phyloP scores from a whole-genome alignment of 2,329 filamentous ascomycete genomes.

The Aschersonia sp. region DNA sequence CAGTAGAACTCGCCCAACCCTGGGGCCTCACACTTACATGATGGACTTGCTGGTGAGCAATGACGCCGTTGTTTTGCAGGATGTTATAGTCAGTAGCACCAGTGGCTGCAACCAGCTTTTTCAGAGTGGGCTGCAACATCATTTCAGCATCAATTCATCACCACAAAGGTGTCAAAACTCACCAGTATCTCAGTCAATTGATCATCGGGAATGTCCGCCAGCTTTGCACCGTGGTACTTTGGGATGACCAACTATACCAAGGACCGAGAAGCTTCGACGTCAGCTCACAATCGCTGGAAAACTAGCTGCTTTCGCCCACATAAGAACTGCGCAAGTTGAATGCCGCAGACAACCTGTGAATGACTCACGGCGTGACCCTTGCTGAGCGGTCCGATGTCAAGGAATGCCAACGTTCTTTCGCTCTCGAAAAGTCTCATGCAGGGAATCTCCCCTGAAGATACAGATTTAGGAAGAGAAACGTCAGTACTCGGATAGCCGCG shows the following conservation, averaged over 20 bases:
- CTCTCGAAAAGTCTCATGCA: slow-evolving; percentile 94
- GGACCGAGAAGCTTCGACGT: background rate
- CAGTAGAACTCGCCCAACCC: background rate
- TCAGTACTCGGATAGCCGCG: too few species aligned
- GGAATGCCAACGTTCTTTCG: slow-evolving; percentile 85
- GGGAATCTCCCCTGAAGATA: slow-evolving; percentile 68
- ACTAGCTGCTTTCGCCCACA: too few species aligned
- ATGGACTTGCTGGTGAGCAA: slow-evolving; percentile 85
- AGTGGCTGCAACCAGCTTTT: slow-evolving; percentile 68
- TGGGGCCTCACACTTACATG: slow-evolving; percentile 46
- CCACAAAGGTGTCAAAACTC: slow-evolving; percentile 12
- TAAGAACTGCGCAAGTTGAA: too few species aligned
- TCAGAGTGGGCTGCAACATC: slow-evolving; percentile 35
- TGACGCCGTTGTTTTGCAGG: slow-evolving; percentile 85
- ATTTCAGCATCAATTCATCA: background rate
- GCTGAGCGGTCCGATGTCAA: slow-evolving; percentile 86
- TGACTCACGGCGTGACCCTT: slow-evolving; percentile 70
- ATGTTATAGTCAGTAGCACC: slow-evolving; percentile 80
- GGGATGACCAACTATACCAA: slow-evolving; percentile 73
- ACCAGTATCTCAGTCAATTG: slow-evolving; percentile 70
- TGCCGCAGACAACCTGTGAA: background rate
- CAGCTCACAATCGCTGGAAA: background rate
- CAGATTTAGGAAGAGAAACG: background rate
- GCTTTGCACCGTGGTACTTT: slow-evolving; percentile 84
- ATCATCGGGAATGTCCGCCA: slow-evolving; percentile 87